These are phyloP conservation scores for Calonectria fujianensis DNA, from an alignment of 2,329 filamentous ascomycete species.

Conservation along the genomic window DNA sequence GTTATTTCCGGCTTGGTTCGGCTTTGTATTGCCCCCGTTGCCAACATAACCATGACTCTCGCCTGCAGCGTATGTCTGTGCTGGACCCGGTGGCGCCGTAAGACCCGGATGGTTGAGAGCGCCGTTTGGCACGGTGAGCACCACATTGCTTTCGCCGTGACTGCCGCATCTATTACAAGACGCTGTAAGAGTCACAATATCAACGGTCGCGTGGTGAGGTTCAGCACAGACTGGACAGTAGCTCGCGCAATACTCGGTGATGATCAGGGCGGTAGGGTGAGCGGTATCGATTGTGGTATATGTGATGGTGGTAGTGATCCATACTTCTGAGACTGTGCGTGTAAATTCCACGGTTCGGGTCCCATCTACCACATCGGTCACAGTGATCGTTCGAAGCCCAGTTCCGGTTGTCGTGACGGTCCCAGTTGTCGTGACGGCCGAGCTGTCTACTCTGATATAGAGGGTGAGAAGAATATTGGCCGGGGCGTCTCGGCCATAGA, in stretches of 20 bases:
- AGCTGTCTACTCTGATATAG: background rate
- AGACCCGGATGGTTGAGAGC: background rate
- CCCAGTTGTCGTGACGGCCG: background rate
- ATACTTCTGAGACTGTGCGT: background rate
- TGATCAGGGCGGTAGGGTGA: background rate
- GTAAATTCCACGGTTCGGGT: background rate
- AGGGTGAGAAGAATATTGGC: background rate
- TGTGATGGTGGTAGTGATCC: conserved; percentile 4
- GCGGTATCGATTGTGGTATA: background rate
- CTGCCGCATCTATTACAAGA: background rate
- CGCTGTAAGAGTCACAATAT: background rate
- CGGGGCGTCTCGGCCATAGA: background rate
- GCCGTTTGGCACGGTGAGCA: background rate
- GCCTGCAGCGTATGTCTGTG: background rate
- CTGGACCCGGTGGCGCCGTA: background rate
- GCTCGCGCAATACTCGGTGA: conserved; percentile 3
- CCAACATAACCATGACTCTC: background rate
- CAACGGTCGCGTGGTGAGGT: background rate
- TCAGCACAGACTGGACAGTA: conserved; percentile 3
- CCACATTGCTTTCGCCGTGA: background rate
- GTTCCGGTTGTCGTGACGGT: background rate
- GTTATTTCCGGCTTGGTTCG: background rate
- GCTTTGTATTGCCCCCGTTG: too few species aligned
- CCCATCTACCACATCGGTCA: background rate
- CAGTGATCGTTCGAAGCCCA: background rate